Evolutionary conservation across 2,329 filamentous ascomycete species (phyloP), one percentile per base, ranked within the genome.

Genomic region (Penicillium sp.): DNA sequence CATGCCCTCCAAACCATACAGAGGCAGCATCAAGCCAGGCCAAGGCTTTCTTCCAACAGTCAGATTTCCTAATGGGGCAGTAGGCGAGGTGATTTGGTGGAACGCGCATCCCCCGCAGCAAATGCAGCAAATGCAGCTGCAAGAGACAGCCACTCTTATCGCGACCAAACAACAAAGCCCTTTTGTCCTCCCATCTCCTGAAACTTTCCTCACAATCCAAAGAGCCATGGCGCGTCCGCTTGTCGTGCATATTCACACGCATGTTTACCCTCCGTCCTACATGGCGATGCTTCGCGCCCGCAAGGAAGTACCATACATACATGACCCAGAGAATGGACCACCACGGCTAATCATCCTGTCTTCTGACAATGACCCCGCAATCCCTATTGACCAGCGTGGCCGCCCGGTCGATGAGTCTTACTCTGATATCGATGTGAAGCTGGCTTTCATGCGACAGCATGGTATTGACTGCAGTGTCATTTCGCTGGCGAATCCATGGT

Each of bases 401-500:
- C 80, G 89, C 3, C 88, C 89, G 3, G 78, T 95, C 29, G 90
- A 87, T 14, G 72, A 79, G 1, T 85, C 89, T 54, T 95, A 90
- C 71, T 85, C 82, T 45, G 85, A 86, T 30, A 80, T 94, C 41
- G 67, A 72, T 11, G 74, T 85, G 52, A 95, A 95, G 58, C 73
- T 95, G 10, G 73, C 78, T 32, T 95, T 95, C 67, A 95, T 95
- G 89, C 75, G 87, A 60, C 76, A 73, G 11, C 89, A 95, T 66
- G 70, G 70, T 36, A 95, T 95, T 60, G 76, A 84, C 62, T 79
- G 83, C 47, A 92, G 85, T 1, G 84, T 95, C 34, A 79, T 95
- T 46, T 92, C 85, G 0, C 78, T 95, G 14, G 89, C 89, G 10
- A 95, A 95, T 57, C 89, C 89, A 0, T 95, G 89, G 89, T 75